Percentiles rank a stretch among this genome's conserved stretches.
These are phyloP conservation scores for Suhomyces kilbournensis DNA, from an alignment of 805 yeast species.

Conservation along the genomic window DNA sequence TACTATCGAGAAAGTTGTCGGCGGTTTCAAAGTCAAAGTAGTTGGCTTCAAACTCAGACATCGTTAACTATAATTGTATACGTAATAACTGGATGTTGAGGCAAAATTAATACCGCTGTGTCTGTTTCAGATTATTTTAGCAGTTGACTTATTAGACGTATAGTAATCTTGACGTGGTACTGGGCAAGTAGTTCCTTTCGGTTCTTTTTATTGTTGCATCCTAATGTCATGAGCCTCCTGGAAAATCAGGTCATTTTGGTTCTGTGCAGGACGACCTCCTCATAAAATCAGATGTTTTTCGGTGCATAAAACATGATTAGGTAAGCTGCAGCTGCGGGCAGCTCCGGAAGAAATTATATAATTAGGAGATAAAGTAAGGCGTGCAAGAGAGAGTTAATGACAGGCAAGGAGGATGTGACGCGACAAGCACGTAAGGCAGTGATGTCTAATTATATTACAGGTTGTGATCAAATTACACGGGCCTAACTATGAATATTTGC, in stretches of 20 bases:
- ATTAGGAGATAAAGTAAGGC: not conserved
- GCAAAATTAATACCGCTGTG: not conserved
- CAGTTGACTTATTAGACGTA: not conserved
- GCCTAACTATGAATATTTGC: not conserved
- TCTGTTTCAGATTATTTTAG: not conserved
- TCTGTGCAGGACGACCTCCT: constrained; percentile 1
- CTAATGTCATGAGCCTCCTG: not conserved
- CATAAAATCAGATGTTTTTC: constrained; percentile 1
- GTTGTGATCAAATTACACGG: not conserved
- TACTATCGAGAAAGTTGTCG: constrained; percentile 26
- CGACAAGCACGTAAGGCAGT: not conserved
- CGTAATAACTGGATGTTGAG: not conserved
- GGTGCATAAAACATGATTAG: not conserved
- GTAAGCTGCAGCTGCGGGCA: constrained; percentile 1
- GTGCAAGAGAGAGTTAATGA: not conserved
- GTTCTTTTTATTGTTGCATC: not conserved
- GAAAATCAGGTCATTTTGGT: constrained; percentile 10
- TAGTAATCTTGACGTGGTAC: not conserved
- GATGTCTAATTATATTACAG: not conserved
- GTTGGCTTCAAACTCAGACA: constrained; percentile 13
- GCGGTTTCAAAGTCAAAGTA: constrained; percentile 26
- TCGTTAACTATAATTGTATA: not conserved
- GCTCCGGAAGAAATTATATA: not conserved
- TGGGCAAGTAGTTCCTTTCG: not conserved
- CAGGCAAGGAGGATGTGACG: not conserved